phyloP scores from a whole-genome alignment of 352 stramenopile genomes.

The Phytopythium cucurbitacearum region DNA sequence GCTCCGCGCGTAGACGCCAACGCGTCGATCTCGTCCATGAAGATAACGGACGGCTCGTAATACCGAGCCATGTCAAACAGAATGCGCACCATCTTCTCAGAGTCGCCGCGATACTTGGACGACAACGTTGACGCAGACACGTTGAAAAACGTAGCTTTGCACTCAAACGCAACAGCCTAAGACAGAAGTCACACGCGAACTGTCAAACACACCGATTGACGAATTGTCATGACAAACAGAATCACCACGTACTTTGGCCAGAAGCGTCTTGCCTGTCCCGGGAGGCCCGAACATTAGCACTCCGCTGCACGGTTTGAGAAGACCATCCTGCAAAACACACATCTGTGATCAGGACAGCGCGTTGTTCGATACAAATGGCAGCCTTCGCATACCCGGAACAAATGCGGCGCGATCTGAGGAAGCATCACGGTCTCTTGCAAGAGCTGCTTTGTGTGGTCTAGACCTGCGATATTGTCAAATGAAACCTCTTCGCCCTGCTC shows the following conservation, averaged over 20 bases:
- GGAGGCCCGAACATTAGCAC: constrained; percentile 86
- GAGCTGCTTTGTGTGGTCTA: constrained; percentile 80
- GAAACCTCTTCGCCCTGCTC: constrained; percentile 61
- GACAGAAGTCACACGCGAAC: no score
- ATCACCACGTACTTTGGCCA: constrained; percentile 39
- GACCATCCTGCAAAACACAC: constrained; percentile 24
- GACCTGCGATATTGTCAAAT: constrained; percentile 74
- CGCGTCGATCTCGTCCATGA: constrained; percentile 98
- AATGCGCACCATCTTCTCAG: constrained; percentile 95
- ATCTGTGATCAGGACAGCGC: no score
- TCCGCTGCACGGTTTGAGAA: constrained; percentile 77
- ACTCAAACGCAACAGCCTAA: constrained; percentile 90
- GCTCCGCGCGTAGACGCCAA: constrained; percentile 73
- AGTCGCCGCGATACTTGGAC: constrained; percentile 94
- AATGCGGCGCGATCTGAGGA: constrained; percentile 74
- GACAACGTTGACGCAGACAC: constrained; percentile 90
- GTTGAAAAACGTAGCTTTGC: constrained; percentile 98
- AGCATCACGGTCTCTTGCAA: constrained; percentile 85
- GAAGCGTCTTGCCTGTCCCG: constrained; percentile 88
- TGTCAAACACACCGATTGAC: no score
- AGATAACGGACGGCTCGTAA: constrained; percentile 96
- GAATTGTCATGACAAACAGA: no score
- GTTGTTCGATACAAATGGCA: no score
- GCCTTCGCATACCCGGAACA: constrained; percentile 39
- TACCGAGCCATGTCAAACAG: constrained; percentile 98